Evolutionary conservation across 2,329 filamentous ascomycete species (phyloP).

Genomic region (Paraphaeosphaeria minitans): DNA sequence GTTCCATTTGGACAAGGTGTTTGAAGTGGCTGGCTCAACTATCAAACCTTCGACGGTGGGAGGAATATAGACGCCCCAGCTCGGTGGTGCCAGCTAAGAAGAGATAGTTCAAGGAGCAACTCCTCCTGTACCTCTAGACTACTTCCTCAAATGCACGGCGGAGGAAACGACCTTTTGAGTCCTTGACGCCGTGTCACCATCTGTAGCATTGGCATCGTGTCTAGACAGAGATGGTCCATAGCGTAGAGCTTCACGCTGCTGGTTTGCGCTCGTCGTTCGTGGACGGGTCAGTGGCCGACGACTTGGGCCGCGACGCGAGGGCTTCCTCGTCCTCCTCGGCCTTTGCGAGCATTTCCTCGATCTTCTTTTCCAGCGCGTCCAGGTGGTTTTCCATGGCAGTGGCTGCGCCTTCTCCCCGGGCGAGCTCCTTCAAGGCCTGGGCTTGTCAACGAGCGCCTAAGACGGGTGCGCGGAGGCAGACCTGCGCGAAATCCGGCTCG

Average conservation of each 20-base stretch:
- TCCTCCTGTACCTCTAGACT: neutral
- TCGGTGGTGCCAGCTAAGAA: neutral
- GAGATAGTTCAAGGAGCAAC: neutral
- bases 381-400: constrained; percentile 61
- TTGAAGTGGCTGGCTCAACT: constrained; percentile 35
- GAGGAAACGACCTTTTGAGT: neutral
- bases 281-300: constrained; percentile 21
- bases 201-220: neutral
- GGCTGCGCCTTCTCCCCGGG: constrained; percentile 62
- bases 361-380: constrained; percentile 59
- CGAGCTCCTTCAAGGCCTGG: constrained; percentile 57
- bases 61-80: constrained; percentile 27
- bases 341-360: constrained; percentile 58
- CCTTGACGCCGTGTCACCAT: neutral
- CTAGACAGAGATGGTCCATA: neutral
- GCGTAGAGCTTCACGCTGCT: constrained; percentile 16
- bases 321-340: constrained; percentile 50
- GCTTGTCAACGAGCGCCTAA: constrained; percentile 10
- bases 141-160: neutral
- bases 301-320: constrained; percentile 26
- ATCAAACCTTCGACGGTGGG: constrained; percentile 41
- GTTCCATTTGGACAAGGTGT: constrained; percentile 64
- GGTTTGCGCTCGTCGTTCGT: constrained; percentile 21
- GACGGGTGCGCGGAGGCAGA: constrained; percentile 14
- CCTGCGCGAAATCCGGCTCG: constrained; percentile 45